These are phyloP conservation scores for Clavariopsis aquatica DNA, from an alignment of 495 filamentous ascomycete genomes.

Conservation along the genomic window DNA sequence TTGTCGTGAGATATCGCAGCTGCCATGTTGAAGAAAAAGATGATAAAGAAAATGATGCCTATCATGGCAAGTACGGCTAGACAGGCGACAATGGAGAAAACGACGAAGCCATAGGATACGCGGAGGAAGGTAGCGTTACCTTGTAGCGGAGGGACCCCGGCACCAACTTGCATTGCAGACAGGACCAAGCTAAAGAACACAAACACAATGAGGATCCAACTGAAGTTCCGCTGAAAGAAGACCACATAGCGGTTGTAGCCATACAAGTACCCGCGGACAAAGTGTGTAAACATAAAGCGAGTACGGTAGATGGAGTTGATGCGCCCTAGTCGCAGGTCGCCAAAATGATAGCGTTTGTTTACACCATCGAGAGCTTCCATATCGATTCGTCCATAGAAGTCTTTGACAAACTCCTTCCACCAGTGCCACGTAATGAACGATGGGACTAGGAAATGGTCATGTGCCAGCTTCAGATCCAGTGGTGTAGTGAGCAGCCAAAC, in stretches of 20 bases:
- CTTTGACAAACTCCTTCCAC: slow-evolving; percentile 35
- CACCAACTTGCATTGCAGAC: slow-evolving; percentile 62
- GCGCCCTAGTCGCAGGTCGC: slow-evolving; percentile 39
- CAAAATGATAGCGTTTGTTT: slow-evolving; percentile 41
- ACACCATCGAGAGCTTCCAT: slow-evolving; percentile 33
- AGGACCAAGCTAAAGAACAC: slow-evolving; percentile 58
- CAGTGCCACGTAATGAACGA: slow-evolving; percentile 31
- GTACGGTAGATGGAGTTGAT: slow-evolving; percentile 41
- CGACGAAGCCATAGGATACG: slow-evolving; percentile 56
- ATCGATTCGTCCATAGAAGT: slow-evolving; percentile 25
- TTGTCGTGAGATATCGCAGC: slow-evolving; percentile 34
- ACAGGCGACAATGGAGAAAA: slow-evolving; percentile 43
- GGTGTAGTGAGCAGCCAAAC: slow-evolving; percentile 33
- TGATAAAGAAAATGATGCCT: slow-evolving; percentile 25
- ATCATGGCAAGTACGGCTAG: slow-evolving; percentile 28
- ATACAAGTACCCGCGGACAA: slow-evolving; percentile 36
- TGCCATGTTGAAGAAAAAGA: slow-evolving; percentile 39
- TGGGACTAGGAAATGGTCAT: slow-evolving; percentile 28
- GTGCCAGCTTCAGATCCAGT: slow-evolving; percentile 35
- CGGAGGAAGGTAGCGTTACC: slow-evolving; percentile 49
- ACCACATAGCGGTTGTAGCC: slow-evolving; percentile 37
- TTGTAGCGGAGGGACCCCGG: slow-evolving; percentile 48
- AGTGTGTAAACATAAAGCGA: slow-evolving; percentile 29
- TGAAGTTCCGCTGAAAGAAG: slow-evolving; percentile 52
- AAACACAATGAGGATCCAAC: slow-evolving; percentile 48